Evolutionary conservation across 2,329 filamentous ascomycete genomes (phyloP).

Genomic region (Aureobasidium sp.): DNA sequence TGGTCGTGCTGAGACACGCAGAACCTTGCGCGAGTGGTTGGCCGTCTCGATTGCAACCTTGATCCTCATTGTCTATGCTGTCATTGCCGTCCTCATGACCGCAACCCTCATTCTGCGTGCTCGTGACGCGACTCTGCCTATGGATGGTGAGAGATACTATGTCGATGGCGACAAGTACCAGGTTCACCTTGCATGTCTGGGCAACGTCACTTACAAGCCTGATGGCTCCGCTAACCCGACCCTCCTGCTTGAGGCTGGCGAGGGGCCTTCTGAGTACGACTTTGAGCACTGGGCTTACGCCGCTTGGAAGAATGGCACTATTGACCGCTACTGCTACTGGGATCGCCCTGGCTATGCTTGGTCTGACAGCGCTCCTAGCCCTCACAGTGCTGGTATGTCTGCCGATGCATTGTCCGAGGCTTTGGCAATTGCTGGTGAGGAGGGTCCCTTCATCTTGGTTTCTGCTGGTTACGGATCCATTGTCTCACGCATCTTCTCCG

Average conservation of each 20-base stretch:
- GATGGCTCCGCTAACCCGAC: conserved; percentile 60
- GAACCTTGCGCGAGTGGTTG: conserved; percentile 76
- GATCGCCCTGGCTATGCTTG: conserved; percentile 87
- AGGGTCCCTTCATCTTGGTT: conserved; percentile 81
- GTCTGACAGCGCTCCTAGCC: conserved; percentile 87
- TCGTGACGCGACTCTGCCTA: conserved; percentile 65
- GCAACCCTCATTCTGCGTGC: conserved; percentile 72
- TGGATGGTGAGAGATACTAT: conserved; percentile 67
- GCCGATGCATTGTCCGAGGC: conserved; percentile 83
- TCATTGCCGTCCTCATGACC: conserved; percentile 68
- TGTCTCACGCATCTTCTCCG: conserved; percentile 85
- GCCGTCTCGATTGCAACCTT: conserved; percentile 70
- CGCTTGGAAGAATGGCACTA: conserved; percentile 70
- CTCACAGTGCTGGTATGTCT: conserved; percentile 88
- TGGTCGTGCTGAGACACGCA: conserved; percentile 76
- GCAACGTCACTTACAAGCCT: conserved; percentile 55
- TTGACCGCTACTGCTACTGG: conserved; percentile 87
- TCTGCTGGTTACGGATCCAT: conserved; percentile 82
- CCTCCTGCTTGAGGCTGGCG: conserved; percentile 77
- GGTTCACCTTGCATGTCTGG: conserved; percentile 77
- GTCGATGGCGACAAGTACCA: conserved; percentile 81
- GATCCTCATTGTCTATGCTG: conserved; percentile 59
- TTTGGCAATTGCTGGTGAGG: conserved; percentile 69
- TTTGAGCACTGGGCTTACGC: conserved; percentile 74
- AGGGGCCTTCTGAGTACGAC: conserved; percentile 68